Percentiles rank a stretch among this genome's conserved stretches.
These are phyloP conservation scores for Xylaria curta DNA, from an alignment of 495 filamentous ascomycete genomes.

Conservation along the genomic window DNA sequence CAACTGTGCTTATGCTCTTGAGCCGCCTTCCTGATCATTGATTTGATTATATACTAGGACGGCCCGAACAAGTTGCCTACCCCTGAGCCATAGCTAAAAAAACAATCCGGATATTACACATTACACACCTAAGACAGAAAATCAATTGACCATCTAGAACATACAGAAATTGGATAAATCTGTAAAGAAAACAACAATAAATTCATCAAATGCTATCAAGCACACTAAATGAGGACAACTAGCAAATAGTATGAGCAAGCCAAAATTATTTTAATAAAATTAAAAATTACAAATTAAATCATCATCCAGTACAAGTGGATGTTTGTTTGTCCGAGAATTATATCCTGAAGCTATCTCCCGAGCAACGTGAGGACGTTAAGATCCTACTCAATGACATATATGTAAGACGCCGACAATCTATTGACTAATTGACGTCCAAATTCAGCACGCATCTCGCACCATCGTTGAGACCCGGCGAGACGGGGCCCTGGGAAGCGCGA, in stretches of 20 bases:
- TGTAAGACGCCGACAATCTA: no score
- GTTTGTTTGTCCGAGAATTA: background rate
- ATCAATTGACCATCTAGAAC: no score
- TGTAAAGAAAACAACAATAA: no score
- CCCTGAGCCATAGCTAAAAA: no score
- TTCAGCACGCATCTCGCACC: constrained; percentile 30
- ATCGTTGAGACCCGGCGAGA: constrained; percentile 21
- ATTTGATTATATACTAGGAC: no score
- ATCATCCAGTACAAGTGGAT: background rate
- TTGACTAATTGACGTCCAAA: constrained; percentile 12
- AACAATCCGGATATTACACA: no score
- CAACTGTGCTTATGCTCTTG: no score
- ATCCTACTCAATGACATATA: background rate
- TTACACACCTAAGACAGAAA: no score
- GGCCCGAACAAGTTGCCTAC: no score
- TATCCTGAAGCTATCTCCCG: background rate
- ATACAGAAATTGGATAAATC: no score
- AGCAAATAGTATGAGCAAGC: background rate
- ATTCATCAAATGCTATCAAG: no score
- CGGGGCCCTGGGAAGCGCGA: constrained; percentile 23
- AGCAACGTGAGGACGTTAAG: background rate
- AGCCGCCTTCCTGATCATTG: no score
- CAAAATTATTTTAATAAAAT: background rate
- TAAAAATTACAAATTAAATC: background rate
- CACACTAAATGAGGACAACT: background rate